These are phyloP conservation scores for Pythium apleroticum DNA, from an alignment of 352 stramenopile species.

Conservation along the genomic window DNA sequence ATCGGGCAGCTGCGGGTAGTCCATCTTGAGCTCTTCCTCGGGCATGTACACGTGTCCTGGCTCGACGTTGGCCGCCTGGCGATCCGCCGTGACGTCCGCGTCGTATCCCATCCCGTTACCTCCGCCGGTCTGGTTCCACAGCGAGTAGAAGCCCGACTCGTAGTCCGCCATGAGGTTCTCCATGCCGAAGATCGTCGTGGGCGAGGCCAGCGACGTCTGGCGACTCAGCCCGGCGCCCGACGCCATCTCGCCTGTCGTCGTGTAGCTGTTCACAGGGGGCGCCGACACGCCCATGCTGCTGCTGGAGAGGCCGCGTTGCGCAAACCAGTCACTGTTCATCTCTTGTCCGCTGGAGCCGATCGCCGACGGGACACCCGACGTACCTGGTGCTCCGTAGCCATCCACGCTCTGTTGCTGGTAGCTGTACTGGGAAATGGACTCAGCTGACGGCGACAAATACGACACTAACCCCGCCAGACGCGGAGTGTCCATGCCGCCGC, in stretches of 20 bases:
- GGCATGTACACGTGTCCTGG: conserved; percentile 36
- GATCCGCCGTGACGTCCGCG: conserved; percentile 21
- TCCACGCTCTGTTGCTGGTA: conserved; percentile 3
- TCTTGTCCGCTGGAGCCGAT: conserved; percentile 1
- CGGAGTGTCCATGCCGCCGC: conserved; percentile 5
- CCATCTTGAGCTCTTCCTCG: conserved; percentile 76
- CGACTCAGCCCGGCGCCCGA: not conserved
- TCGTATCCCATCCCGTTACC: conserved; percentile 55
- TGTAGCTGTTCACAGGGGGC: conserved; percentile 10
- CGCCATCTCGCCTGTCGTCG: conserved; percentile 2
- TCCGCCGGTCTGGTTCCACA: conserved; percentile 55
- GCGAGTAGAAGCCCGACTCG: conserved; percentile 64
- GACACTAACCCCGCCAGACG: conserved; percentile 16
- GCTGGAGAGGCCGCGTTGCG: conserved; percentile 5
- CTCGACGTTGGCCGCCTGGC: conserved; percentile 5
- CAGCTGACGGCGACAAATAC: conserved; percentile 14
- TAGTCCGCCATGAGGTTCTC: conserved; percentile 69
- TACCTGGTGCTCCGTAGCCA: not conserved
- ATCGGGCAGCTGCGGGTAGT: conserved; percentile 61
- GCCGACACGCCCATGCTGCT: not conserved
- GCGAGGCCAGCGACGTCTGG: conserved; percentile 37
- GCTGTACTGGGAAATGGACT: conserved; percentile 9
- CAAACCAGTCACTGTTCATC: conserved; percentile 22
- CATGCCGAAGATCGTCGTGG: conserved; percentile 54
- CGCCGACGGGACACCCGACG: not conserved